Evolutionary conservation across 331 rosid species (phyloP), one percentile per base, ranked within the genome.

Genomic region (Quercus lobata): DNA sequence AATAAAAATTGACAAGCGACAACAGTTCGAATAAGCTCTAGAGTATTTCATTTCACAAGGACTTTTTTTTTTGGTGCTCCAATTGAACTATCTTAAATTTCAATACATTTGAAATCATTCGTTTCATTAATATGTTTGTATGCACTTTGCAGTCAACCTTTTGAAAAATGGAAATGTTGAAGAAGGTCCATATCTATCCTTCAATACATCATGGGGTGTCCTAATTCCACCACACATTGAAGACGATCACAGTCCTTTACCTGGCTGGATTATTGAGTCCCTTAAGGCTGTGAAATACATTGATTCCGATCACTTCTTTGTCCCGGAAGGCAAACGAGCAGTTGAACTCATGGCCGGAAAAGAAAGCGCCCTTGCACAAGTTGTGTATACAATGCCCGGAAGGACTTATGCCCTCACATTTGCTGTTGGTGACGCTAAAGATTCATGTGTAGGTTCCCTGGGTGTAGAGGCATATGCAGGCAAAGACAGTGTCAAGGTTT

Each of bases 191-290:
- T 93, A 87, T 30, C 24, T 93, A 61, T 74, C 81, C 0, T 91
- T 92, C 21, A 88, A 88, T 14, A 68, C 90, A 2, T 68, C 92
- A 0, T 80, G 87, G 89, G 98, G 98, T 1, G 96, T 89, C 24
- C 30, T 93, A 60, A 85, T 93, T 72, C 98, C 98, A 79, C 92
- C 98, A 29, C 83, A 84, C 84, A 83, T 89, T 4, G 92, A 91
- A 46, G 98, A 93, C 58, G 86, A 81, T 34, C 89, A 89, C 63
- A 77, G 95, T n/a, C 93, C 97, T 27, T 75, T 93, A 6, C 93
- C 95, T 30, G 98, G 98, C 15, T 93, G 98, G 98, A 90, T 91
- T 11, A 83, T 93, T 6, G 97, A 91, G 34, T 91, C 98, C 25
- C 93, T 93, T 3, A 91, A 93, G 66, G 98, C 98, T 0, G 98